Base-by-base conservation (phyloP, 164 flowering plant species). In the Dillenia turbinata region DNA sequence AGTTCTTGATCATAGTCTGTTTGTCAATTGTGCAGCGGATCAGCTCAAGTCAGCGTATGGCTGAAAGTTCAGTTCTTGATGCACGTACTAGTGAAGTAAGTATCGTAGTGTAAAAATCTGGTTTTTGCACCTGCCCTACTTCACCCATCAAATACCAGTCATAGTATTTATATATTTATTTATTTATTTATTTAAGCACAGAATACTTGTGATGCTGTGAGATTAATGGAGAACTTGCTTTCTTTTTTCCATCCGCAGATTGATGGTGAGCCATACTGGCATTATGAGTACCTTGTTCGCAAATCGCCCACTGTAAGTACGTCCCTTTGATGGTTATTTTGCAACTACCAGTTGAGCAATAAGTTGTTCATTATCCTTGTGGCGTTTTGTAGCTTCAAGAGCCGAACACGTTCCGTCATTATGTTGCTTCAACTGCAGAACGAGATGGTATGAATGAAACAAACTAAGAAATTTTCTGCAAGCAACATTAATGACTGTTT, bases 191-290 rank as follows among this genome's bases (percentile, higher is more conserved):
- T 19, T 19, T 33, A 4, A 33, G 40, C 40, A 33, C 40, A 33
- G 40, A 4, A 5, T 33, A 33, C 40, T 5, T 33, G 40, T 56
- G 9, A 19, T 61, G 60, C 50, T 22, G 26, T 16, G 19, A 57
- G 12, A 12, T 15, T n/a, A 15, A 54, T 48, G 49, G 22, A 15
- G 9, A 49, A 44, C n/a, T 52, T 45, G 15, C 26, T 48, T 71
- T 12, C 51, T 59, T 60, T 9, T 58, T 53, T 13, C 45, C 40
- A 5, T 48, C 45, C 14, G 46, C 77, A 94, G 99, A 73, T 94
- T 72, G 92, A 89, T 69, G 95, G 96, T 15, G 93, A 86, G 66
- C 85, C 85, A 63, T 94, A 89, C 59, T 94, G 96, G 96, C 85
- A 79, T 65, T 94, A 86, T 64, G 96, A 94, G 26, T 91, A 94